Base-by-base conservation (phyloP, 163 green algal species). In the Scenedesmus sp. region DNA sequence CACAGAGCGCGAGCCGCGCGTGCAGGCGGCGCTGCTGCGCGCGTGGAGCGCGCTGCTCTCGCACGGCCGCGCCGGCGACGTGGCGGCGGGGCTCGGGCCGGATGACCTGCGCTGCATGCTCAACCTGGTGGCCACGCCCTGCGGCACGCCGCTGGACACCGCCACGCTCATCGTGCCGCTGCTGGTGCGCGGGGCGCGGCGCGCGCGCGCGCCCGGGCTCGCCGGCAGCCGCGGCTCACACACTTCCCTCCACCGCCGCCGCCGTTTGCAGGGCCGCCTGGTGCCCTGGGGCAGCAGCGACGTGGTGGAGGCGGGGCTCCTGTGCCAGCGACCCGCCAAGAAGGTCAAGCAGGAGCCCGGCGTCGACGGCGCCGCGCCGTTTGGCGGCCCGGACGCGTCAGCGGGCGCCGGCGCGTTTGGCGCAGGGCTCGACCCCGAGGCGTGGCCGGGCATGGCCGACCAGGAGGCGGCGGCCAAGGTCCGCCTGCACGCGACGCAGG, bases 11-110 rank as follows among this genome's bases (percentile, higher is more conserved):
- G 85, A 92, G 18, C 33, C 47, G 6, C 63, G 78, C 9, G 82
- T 95, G 63, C 58, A 89, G 78, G 47, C 76, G 11, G 62, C 42
- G 14, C 84, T 70, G 17, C 60, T 93, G 60, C 33, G 60, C 5
- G 80, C 92, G 29, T 94, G 90, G 89, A 2, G 24, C 15, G 34
- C 80, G 36, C 79, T 96, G 67, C 70, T 95, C 67, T 50, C 67
- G 9, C 66, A 64, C 20, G 65, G 57, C 15, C 48, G 65, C 5
- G 48, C 62, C 2, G 51, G 7, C 0, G 63, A 66, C 7, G 42
- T 87, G 10, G 70, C 34, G 0, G 75, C 66, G n/a, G 39, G 34
- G 42, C 51, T 88, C n/a, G 34, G 69, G 6, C 53, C 44, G 18
- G 63, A 48, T 39, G 57, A 78, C 34, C 9, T 72, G n/a, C 48